Conservation (phyloP, 2,329 filamentous ascomycete genomes). For the Aureobasidium subglaciale region DNA sequence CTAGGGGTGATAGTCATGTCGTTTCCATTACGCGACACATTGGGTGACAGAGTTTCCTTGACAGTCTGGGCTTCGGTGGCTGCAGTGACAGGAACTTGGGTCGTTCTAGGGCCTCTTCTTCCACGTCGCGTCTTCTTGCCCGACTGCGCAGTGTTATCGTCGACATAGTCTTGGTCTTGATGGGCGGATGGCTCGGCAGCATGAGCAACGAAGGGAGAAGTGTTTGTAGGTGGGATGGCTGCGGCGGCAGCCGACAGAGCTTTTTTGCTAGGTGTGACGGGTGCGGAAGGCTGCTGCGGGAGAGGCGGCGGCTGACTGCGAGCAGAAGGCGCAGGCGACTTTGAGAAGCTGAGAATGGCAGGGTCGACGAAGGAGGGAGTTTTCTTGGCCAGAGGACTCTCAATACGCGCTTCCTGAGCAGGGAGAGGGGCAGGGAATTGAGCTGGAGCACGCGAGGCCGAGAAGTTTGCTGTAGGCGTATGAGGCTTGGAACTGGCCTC, state of each 20-base stretch:
- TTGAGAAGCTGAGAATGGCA: slow-evolving; percentile 66
- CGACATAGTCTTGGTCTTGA: not conserved
- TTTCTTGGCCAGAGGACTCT: slow-evolving; percentile 12
- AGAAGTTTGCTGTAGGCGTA: slow-evolving; percentile 18
- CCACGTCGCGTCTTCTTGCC: slow-evolving; percentile 43
- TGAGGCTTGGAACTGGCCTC: slow-evolving; percentile 18
- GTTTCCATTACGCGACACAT: slow-evolving; percentile 31
- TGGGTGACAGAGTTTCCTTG: slow-evolving; percentile 11
- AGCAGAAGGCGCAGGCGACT: slow-evolving; percentile 24
- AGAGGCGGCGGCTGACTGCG: slow-evolving; percentile 17
- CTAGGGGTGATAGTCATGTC: slow-evolving; percentile 29
- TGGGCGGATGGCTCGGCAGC: slow-evolving; percentile 22
- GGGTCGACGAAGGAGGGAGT: slow-evolving; percentile 60
- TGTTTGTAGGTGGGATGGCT: slow-evolving; percentile 29
- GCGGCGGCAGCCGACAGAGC: slow-evolving; percentile 26
- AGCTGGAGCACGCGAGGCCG: not conserved
- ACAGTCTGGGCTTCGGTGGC: slow-evolving; percentile 23
- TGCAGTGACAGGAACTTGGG: slow-evolving; percentile 18
- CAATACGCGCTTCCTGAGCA: slow-evolving; percentile 8
- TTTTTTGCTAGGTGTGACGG: slow-evolving; percentile 39
- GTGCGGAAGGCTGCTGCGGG: slow-evolving; percentile 16
- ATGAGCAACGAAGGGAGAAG: slow-evolving; percentile 32
- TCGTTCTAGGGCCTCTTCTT: slow-evolving; percentile 15
- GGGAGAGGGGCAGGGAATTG: not conserved
- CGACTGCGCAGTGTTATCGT: slow-evolving; percentile 18